These are phyloP conservation scores for Sisymbrium irio DNA, from an alignment of 345 rosid genomes.

Conservation along the genomic window DNA sequence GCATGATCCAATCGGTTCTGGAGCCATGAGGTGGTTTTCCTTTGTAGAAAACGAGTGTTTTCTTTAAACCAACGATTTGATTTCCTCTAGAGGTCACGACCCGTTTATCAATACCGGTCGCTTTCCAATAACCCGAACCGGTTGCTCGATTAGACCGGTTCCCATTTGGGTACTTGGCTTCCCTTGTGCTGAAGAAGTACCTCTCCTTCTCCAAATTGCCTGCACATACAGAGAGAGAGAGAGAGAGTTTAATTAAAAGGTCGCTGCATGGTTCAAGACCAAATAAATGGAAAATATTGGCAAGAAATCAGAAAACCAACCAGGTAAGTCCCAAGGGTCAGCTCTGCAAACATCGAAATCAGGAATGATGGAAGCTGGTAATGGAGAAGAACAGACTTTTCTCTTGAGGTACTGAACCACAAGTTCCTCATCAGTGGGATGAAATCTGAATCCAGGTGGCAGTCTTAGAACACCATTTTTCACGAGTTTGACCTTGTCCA, in stretches of 20 bases:
- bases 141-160: slow-evolving; percentile 88
- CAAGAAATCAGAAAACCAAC: slow-evolving; percentile 31
- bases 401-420: slow-evolving; percentile 80
- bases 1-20: slow-evolving; percentile 98
- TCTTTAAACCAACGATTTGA: slow-evolving; percentile 81
- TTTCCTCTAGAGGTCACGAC: slow-evolving; percentile 58
- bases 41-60: slow-evolving; percentile 93
- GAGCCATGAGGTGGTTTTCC: slow-evolving; percentile 87
- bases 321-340: slow-evolving; percentile 99
- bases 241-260: neutral
- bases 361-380: slow-evolving; percentile 91
- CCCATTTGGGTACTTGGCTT: slow-evolving; percentile 91
- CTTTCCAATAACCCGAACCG: slow-evolving; percentile 89
- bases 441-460: slow-evolving; percentile 96
- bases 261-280: neutral
- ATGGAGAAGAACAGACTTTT: slow-evolving; percentile 64
- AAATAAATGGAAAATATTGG: neutral
- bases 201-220: slow-evolving; percentile 89
- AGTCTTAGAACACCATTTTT: slow-evolving; percentile 73
- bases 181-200: slow-evolving; percentile 90
- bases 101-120: slow-evolving; percentile 86
- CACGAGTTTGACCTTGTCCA: slow-evolving; percentile 68
- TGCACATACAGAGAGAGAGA: slow-evolving; percentile 22
- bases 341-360: slow-evolving; percentile 91
- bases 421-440: slow-evolving; percentile 94